Conservation (phyloP, 768 basidiomycete genomes). For the Hypholoma fasciculare region DNA sequence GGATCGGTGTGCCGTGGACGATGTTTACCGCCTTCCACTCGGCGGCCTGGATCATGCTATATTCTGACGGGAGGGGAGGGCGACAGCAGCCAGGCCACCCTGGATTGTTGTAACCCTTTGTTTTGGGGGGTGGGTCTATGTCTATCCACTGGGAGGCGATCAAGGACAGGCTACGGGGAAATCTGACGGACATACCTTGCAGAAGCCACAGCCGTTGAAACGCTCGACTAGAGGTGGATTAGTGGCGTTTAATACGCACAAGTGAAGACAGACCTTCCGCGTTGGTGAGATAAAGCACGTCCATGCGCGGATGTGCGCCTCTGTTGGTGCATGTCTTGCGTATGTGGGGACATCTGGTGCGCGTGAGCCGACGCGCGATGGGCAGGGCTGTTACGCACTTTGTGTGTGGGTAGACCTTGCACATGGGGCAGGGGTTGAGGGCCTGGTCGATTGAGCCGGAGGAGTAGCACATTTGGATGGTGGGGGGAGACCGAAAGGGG, state of each 20-base stretch:
- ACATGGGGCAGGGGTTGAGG: conserved; percentile 76
- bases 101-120: conserved; percentile 60
- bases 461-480: conserved; percentile 65
- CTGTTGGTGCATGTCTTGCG: conserved; percentile 78
- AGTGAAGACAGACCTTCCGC: conserved; percentile 67
- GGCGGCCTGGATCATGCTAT: conserved; percentile 61
- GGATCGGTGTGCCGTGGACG: conserved; percentile 74
- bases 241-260: conserved; percentile 10
- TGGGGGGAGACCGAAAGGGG: conserved; percentile 20
- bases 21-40: conserved; percentile 83
- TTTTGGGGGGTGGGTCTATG: conserved; percentile 50
- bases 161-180: conserved; percentile 18
- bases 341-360: conserved; percentile 71
- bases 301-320: conserved; percentile 69
- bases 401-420: conserved; percentile 74
- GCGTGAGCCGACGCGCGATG: conserved; percentile 8
- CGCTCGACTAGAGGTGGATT: conserved; percentile 55
- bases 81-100: conserved; percentile 93
- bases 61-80: conserved; percentile 61
- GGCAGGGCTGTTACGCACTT: conserved; percentile 38
- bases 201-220: conserved; percentile 87
- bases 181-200: conserved; percentile 61
- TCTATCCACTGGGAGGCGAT: conserved; percentile 66
- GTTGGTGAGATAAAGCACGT: conserved; percentile 80
- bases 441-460: conserved; percentile 70